phyloP scores from a whole-genome alignment of 306 rosid genomes.

The Gastrolobium bilobum region DNA sequence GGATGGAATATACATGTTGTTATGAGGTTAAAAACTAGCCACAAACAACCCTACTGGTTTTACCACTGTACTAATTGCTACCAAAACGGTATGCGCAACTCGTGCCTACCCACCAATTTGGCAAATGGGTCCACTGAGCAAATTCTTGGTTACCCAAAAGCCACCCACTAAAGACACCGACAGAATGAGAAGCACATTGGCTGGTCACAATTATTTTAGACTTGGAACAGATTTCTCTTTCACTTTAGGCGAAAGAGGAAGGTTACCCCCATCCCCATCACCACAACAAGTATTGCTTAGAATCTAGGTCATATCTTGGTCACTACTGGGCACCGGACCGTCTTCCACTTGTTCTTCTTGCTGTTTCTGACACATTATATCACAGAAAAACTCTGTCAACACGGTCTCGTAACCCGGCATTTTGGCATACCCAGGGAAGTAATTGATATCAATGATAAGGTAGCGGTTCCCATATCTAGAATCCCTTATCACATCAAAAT shows the following conservation, averaged over 20 bases:
- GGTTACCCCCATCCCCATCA: slow-evolving; percentile 56
- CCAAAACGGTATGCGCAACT: slow-evolving; percentile 59
- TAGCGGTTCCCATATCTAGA: slow-evolving; percentile 78
- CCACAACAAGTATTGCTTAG: slow-evolving; percentile 41
- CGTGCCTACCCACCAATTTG: slow-evolving; percentile 44
- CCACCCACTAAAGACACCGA: slow-evolving; percentile 36
- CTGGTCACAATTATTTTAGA: slow-evolving; percentile 36
- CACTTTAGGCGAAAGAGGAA: slow-evolving; percentile 50
- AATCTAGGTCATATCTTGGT: neutral
- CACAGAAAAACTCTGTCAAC: slow-evolving; percentile 87
- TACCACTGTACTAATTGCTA: slow-evolving; percentile 67
- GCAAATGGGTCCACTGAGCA: slow-evolving; percentile 52
- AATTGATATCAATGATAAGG: slow-evolving; percentile 88
- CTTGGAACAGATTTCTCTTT: slow-evolving; percentile 54
- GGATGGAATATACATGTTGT: slow-evolving; percentile 79
- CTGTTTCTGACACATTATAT: slow-evolving; percentile 58
- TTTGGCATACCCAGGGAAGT: slow-evolving; percentile 97
- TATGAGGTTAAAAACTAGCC: slow-evolving; percentile 64
- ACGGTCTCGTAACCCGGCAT: slow-evolving; percentile 89
- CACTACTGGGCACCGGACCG: slow-evolving; percentile 38
- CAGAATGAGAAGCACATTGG: slow-evolving; percentile 37
- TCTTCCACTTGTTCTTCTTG: slow-evolving; percentile 41
- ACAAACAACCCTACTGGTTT: slow-evolving; percentile 63
- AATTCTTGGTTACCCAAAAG: slow-evolving; percentile 53
- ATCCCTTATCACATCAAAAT: slow-evolving; percentile 89